Conservation (phyloP, 345 rosid species). For the Capsella bursapastoris region DNA sequence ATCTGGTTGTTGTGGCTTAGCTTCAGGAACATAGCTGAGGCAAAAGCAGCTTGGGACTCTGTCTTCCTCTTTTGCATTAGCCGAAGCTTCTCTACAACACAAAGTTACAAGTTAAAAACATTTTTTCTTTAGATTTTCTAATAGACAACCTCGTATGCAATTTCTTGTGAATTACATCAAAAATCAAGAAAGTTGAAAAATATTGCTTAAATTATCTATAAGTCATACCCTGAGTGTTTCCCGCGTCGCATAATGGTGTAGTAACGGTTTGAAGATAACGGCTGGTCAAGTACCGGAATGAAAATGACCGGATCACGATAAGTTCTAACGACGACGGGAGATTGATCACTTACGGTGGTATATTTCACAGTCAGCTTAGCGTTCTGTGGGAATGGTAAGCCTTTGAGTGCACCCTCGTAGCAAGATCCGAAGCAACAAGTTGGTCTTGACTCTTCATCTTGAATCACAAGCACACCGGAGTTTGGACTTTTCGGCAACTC, state of each 20-base stretch:
- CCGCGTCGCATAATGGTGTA: slow-evolving; percentile 33
- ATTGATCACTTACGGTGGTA: no score
- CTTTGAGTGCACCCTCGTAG: slow-evolving; percentile 11
- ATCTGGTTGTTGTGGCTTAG: slow-evolving; percentile 47
- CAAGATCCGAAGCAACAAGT: slow-evolving; percentile 59
- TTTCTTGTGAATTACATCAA: background rate
- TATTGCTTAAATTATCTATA: background rate
- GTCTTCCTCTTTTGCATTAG: slow-evolving; percentile 48
- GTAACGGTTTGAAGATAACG: slow-evolving; percentile 52
- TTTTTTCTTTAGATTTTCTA: background rate
- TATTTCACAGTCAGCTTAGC: slow-evolving; percentile 16
- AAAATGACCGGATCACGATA: slow-evolving; percentile 40
- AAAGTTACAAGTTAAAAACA: slow-evolving; percentile 1
- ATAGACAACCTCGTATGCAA: no score
- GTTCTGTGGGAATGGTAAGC: slow-evolving; percentile 42
- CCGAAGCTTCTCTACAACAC: slow-evolving; percentile 52
- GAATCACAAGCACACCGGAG: slow-evolving; percentile 57
- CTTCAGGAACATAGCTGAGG: slow-evolving; percentile 43
- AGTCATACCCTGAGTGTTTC: slow-evolving; percentile 39
- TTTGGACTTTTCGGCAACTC: slow-evolving; percentile 56
- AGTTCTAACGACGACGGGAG: no score
- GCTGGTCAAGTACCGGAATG: slow-evolving; percentile 56
- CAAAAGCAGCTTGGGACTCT: slow-evolving; percentile 49
- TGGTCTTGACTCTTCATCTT: slow-evolving; percentile 58
- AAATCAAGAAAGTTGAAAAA: background rate